phyloP scores from a whole-genome alignment of 306 rosid genomes.

The Mucuna pruriens region DNA sequence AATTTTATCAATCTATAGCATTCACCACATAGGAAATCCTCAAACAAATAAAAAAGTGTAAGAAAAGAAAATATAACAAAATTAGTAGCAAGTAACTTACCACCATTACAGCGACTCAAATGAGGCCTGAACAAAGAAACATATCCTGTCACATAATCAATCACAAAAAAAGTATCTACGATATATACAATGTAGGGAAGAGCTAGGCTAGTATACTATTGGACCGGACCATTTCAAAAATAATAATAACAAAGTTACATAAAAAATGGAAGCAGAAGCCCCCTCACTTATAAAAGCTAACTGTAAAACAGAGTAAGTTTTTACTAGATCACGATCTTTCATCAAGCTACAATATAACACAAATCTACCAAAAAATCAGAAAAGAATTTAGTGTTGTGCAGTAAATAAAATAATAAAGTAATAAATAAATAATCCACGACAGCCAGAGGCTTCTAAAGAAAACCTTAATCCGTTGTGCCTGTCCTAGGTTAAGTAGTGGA shows the following conservation, averaged over 20 bases:
- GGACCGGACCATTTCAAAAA: background rate
- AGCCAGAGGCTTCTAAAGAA: background rate
- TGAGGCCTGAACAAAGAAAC: slow-evolving; percentile 38
- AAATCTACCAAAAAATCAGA: background rate
- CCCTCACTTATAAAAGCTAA: background rate
- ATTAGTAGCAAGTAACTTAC: slow-evolving; percentile 51
- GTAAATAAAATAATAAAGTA: too few species aligned
- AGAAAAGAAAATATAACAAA: background rate
- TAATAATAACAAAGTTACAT: background rate
- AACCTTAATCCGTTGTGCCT: background rate
- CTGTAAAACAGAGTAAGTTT: background rate
- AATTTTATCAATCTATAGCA: slow-evolving; percentile 67
- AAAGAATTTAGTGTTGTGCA: too few species aligned
- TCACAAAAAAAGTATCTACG: background rate
- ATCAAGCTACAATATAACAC: background rate
- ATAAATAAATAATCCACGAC: too few species aligned
- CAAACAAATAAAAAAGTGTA: background rate
- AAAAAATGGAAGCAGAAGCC: too few species aligned
- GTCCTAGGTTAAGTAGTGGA: background rate
- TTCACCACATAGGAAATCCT: slow-evolving; percentile 31
- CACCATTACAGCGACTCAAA: slow-evolving; percentile 56
- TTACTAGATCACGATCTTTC: background rate
- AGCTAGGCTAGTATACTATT: background rate
- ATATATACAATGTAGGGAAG: background rate
- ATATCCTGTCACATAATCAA: background rate